Conservation (phyloP, 768 basidiomycete species). For the Xerocomus spinulosus region DNA sequence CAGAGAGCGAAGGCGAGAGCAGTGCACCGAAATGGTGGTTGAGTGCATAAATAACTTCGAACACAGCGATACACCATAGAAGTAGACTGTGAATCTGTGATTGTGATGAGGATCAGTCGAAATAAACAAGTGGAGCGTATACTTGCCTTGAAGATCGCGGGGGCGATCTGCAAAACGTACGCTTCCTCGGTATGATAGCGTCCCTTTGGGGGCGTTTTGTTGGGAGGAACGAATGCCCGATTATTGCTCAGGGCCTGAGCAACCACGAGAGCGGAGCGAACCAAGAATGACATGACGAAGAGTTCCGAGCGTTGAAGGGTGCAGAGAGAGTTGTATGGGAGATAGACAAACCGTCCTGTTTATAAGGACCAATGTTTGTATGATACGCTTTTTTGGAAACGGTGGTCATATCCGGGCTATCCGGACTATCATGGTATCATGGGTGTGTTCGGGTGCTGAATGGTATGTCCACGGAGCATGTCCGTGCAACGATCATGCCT, state of each 20-base stretch:
- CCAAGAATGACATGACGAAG: slow-evolving; percentile 40
- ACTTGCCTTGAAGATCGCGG: slow-evolving; percentile 50
- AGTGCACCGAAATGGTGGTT: slow-evolving; percentile 26
- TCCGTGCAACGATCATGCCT: neutral
- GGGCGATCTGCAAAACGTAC: slow-evolving; percentile 51
- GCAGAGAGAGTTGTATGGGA: neutral
- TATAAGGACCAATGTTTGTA: slow-evolving; percentile 12
- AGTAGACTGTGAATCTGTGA: slow-evolving; percentile 46
- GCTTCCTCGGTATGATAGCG: slow-evolving; percentile 52
- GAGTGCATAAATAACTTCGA: slow-evolving; percentile 47
- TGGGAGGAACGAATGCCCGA: slow-evolving; percentile 51
- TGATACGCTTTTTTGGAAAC: slow-evolving; percentile 3
- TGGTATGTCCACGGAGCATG: neutral
- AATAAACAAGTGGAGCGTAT: neutral
- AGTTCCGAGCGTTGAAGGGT: neutral
- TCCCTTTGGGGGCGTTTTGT: slow-evolving; percentile 46
- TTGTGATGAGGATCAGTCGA: neutral
- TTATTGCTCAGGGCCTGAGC: slow-evolving; percentile 50
- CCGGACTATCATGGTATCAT: neutral
- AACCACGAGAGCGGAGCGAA: slow-evolving; percentile 43
- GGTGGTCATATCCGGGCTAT: neutral
- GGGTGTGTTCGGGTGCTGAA: neutral
- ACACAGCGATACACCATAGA: slow-evolving; percentile 45
- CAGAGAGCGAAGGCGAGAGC: slow-evolving; percentile 32
- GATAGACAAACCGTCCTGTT: slow-evolving; percentile 4